Conservation (phyloP, 768 basidiomycete genomes). For the Terana coerulea region DNA sequence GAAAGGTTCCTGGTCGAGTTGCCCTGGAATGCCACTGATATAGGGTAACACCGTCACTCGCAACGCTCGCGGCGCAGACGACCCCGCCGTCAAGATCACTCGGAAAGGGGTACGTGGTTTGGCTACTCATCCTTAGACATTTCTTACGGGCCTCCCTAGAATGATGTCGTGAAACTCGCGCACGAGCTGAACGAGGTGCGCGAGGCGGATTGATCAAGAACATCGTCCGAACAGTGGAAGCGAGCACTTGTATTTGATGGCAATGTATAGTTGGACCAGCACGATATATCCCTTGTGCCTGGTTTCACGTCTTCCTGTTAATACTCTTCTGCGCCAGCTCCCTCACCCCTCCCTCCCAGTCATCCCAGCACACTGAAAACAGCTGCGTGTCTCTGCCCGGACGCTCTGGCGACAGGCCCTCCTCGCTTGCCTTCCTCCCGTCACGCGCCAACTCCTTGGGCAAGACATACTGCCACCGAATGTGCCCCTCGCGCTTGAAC, state of each 20-base stretch:
- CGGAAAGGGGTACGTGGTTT: conserved; percentile 37
- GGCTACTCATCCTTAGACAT: not conserved
- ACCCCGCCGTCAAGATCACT: conserved; percentile 47
- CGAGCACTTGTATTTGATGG: not conserved
- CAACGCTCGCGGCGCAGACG: conserved; percentile 37
- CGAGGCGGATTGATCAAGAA: conserved; percentile 18
- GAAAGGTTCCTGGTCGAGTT: not conserved
- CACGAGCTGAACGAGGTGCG: conserved; percentile 45
- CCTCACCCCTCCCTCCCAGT: conserved; percentile 44
- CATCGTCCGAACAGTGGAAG: not conserved
- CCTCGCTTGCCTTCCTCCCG: conserved; percentile 23
- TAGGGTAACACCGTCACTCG: conserved; percentile 41
- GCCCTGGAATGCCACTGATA: not conserved
- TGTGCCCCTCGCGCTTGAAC: conserved; percentile 39
- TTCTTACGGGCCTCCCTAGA: conserved; percentile 25
- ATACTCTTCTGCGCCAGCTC: conserved; percentile 27
- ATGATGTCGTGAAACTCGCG: conserved; percentile 48
- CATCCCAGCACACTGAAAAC: conserved; percentile 55
- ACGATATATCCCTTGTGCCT: not conserved
- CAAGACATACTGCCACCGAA: conserved; percentile 39
- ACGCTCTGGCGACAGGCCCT: conserved; percentile 25
- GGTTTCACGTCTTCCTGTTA: conserved; percentile 6
- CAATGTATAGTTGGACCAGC: not conserved
- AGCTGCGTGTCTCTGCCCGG: conserved; percentile 45
- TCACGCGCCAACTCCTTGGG: conserved; percentile 23